Evolutionary conservation across 2,329 filamentous ascomycete genomes (phyloP).

Genomic region (Cylindrodendrum hubeiense): DNA sequence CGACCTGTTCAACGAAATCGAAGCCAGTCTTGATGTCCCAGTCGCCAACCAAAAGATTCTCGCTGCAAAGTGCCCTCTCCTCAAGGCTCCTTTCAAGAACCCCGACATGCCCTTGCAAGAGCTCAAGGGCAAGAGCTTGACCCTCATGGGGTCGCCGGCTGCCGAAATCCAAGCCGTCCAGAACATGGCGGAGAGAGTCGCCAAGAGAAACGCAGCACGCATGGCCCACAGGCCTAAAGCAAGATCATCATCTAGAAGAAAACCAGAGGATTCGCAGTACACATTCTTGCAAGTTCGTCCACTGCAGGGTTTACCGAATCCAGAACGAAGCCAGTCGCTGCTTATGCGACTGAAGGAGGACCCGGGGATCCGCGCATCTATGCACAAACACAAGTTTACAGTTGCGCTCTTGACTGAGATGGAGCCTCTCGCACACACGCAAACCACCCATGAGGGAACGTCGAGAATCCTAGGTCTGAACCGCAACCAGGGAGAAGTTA

Average conservation of each 20-base stretch:
- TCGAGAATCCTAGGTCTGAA: conserved; percentile 88
- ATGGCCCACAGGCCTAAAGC: conserved; percentile 47
- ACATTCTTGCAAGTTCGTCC: conserved; percentile 85
- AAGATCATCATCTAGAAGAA: conserved; percentile 31
- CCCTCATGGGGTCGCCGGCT: conserved; percentile 73
- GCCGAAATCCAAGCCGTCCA: conserved; percentile 70
- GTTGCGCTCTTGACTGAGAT: conserved; percentile 94
- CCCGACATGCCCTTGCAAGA: conserved; percentile 61
- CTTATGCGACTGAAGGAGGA: conserved; percentile 84
- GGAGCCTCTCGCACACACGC: conserved; percentile 87
- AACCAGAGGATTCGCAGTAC: conserved; percentile 73
- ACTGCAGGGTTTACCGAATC: conserved; percentile 81
- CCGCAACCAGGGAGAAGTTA: conserved; percentile 87
- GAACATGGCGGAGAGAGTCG: conserved; percentile 60
- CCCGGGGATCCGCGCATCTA: conserved; percentile 84
- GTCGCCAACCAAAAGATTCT: conserved; percentile 76
- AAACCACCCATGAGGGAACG: conserved; percentile 76
- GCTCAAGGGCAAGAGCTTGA: conserved; percentile 70
- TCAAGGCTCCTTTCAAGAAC: conserved; percentile 74
- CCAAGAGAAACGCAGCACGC: conserved; percentile 60
- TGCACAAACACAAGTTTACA: conserved; percentile 86
- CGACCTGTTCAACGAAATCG: conserved; percentile 72
- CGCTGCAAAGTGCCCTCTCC: conserved; percentile 72
- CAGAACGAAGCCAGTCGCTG: conserved; percentile 77
- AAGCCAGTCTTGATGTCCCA: conserved; percentile 69